phyloP scores from a whole-genome alignment of 305 asterid species.

The Fraxinus sp. region DNA sequence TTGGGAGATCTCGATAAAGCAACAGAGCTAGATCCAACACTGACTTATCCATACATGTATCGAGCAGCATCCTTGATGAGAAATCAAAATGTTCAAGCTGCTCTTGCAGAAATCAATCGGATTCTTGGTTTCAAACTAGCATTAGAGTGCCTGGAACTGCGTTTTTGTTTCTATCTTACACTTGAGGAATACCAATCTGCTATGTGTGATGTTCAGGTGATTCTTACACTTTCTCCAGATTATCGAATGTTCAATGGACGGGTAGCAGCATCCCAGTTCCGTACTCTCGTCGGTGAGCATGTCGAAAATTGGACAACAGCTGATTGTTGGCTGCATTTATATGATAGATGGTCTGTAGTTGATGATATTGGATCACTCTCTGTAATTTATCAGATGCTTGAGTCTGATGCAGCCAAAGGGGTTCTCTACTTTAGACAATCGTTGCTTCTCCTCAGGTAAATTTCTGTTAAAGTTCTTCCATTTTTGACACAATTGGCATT shows the following conservation, averaged over 20 bases:
- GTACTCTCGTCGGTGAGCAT: conserved; percentile 82
- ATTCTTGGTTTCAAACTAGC: conserved; percentile 91
- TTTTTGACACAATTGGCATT: background rate
- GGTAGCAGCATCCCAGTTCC: conserved; percentile 77
- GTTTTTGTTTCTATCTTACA: conserved; percentile 81
- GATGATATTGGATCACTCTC: conserved; percentile 97
- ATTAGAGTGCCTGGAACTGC: conserved; percentile 88
- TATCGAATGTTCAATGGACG: conserved; percentile 88
- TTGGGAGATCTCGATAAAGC: conserved; percentile 78
- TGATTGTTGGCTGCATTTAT: conserved; percentile 95
- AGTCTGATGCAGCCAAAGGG: conserved; percentile 90
- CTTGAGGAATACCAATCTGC: conserved; percentile 87
- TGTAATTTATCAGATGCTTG: conserved; percentile 96
- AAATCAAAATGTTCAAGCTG: conserved; percentile 64
- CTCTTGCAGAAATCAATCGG: conserved; percentile 77
- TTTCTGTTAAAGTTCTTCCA: background rate
- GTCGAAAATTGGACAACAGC: conserved; percentile 95
- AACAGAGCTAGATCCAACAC: conserved; percentile 85
- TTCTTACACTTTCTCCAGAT: conserved; percentile 79
- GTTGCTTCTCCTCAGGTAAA: conserved; percentile 87
- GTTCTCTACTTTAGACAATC: conserved; percentile 93
- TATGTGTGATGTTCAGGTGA: conserved; percentile 84
- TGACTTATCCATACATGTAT: conserved; percentile 92
- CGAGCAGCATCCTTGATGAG: conserved; percentile 93
- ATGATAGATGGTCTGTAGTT: conserved; percentile 92